Evolutionary conservation across 108 stramenopile species (phyloP), one percentile per base, ranked within the genome.

Genomic region (Pseudonitzschia multiseries): DNA sequence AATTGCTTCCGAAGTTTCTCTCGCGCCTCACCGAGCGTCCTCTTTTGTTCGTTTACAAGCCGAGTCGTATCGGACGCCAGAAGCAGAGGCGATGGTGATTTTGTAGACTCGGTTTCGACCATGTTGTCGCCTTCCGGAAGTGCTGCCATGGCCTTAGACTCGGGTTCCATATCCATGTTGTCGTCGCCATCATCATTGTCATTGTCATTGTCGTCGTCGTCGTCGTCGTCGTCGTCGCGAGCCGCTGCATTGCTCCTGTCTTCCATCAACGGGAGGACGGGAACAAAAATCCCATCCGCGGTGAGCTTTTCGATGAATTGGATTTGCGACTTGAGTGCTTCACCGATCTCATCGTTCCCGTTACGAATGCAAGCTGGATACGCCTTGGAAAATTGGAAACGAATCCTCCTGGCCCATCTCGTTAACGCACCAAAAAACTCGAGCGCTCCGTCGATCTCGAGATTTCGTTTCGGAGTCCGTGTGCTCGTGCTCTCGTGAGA

Each of bases 391-490:
- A 82, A 77, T 41, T 52, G 46, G 13, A 5, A 8, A 2, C 24
- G 20, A 0, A 84, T 70, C 12, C 13, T 54, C 12, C 51, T 32
- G 28, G 64, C 69, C 91, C 91, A 89, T 9, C 12, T 20, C 3
- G 29, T 15, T 28, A 86, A 20, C 14, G 57, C 15, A 20, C 52
- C 14, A 44, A 81, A 77, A 53, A 89, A 88, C 12, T 76, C 69
- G 10, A 81, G 15, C 18, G 86, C 87, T 28, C 72, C 71, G 27
- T 88, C 79, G 53, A 81, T 69, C 43, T 86, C 79, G 33, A 76
- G 56, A 50, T 92, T 92, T 31, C 89, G 82, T 22, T 82, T 78
- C 20, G 91, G 91, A 22, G 91, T 92, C 33, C 80, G 81, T n/a
- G 75, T 72, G 5, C 57, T 65, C 15, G 71, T 66, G 52, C 60